Base-by-base conservation (phyloP, 164 flowering plant species). In the Malania oleifera region DNA sequence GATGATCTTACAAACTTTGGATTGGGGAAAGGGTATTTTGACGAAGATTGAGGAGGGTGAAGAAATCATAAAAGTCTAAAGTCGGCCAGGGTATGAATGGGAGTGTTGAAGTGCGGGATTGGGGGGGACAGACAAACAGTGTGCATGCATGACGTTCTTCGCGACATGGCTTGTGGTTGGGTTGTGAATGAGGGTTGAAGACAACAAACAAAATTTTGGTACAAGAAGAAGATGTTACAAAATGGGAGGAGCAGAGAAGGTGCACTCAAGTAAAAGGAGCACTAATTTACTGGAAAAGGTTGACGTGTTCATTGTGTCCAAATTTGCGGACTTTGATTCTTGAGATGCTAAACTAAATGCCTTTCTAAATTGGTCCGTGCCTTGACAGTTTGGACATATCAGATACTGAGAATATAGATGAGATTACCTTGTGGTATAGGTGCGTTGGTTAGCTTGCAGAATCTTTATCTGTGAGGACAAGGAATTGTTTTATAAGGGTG, bases 261-360 rank as follows among this genome's bases (percentile, higher is more conserved):
- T 67, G 2, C 61, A 56, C 14, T n/a, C 25, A 61, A 23, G 43
- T 67, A 61, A 37, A 62, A 15, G 20, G 35, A 19, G n/a, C n/a
- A 17, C 50, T 9, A 27, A 46, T n/a, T n/a, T n/a, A n/a, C n/a
- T n/a, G 13, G n/a, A 41, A 23, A n/a, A 57, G 5, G n/a, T 14
- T 1, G 55, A 18, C 8, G 19, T 5, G 3, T 67, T n/a, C 71
- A 10, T 13, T 25, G n/a, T 62, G 71, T 67, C 58, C 71, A 2
- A 62, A 62, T 53, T 41, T 68, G 13, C 6, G 13, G 17, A 62
- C 71, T 19, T 47, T 68, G 59, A n/a, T 68, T 41, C 63, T 68
- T 25, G 15, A 17, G 9, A 9, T 31, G 9, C 5, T 31, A 31
- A 4, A 4, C 37, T 31, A 31, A 31, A 31, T 4, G 9, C 9